These are phyloP conservation scores for Abrus precatorius DNA, from an alignment of 306 rosid species.

Conservation along the genomic window DNA sequence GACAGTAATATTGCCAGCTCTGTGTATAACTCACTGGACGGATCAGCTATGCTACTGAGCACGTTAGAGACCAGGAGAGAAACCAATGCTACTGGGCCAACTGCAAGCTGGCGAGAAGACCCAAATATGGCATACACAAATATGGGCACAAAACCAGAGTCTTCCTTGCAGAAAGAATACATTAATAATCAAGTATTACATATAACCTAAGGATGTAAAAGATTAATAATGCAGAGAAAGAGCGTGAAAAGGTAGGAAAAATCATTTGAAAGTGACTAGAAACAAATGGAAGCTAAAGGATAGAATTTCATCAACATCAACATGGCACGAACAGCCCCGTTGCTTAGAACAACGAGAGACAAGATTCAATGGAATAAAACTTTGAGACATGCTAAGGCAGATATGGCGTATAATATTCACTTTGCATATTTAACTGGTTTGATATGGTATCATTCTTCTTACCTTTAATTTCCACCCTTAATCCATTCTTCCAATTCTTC, in stretches of 20 bases:
- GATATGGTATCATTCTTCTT: slow-evolving; percentile 20
- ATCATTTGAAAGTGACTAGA: slow-evolving; percentile 6
- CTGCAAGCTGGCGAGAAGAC: slow-evolving; percentile 99
- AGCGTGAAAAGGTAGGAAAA: slow-evolving; percentile 26
- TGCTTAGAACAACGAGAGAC: slow-evolving; percentile 10
- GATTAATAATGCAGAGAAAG: slow-evolving; percentile 12
- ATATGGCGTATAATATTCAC: background rate
- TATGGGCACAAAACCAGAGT: slow-evolving; percentile 83
- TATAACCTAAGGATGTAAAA: slow-evolving; percentile 27
- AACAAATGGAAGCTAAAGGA: slow-evolving; percentile 10
- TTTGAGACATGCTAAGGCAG: background rate
- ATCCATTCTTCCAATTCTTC: background rate
- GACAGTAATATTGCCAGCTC: slow-evolving; percentile 90
- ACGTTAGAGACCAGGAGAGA: slow-evolving; percentile 88
- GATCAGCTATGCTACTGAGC: slow-evolving; percentile 76
- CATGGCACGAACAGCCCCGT: slow-evolving; percentile 2
- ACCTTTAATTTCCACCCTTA: background rate
- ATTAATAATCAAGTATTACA: slow-evolving; percentile 37
- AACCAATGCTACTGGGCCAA: slow-evolving; percentile 99
- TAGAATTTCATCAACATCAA: slow-evolving; percentile 39
- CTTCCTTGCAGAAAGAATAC: slow-evolving; percentile 61
- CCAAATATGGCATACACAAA: slow-evolving; percentile 95
- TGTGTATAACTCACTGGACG: slow-evolving; percentile 81
- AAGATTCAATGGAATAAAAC: slow-evolving; percentile 27
- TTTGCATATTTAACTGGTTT: slow-evolving; percentile 25